These are phyloP conservation scores for Phylloporus rhodoxanthus DNA, from an alignment of 768 basidiomycete species.

Conservation along the genomic window DNA sequence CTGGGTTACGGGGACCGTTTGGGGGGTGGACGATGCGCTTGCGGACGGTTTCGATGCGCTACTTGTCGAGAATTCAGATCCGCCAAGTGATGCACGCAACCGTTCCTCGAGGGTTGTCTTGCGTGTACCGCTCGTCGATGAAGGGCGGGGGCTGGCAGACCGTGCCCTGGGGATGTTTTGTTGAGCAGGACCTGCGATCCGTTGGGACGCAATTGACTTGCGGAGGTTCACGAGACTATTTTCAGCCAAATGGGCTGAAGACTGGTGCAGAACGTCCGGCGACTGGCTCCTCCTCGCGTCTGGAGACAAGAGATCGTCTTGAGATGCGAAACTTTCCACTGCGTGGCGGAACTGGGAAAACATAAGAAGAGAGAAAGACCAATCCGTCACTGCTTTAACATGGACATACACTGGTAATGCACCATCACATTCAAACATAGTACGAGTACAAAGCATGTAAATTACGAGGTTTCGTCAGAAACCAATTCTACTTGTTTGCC, in stretches of 20 bases:
- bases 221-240: constrained; percentile 54
- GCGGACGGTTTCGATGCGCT: constrained; percentile 39
- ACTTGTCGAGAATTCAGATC: constrained; percentile 47
- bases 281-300: constrained; percentile 38
- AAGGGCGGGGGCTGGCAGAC: constrained; percentile 22
- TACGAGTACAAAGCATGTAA: constrained; percentile 1
- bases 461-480: constrained; percentile 16
- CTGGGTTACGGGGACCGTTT: constrained; percentile 19
- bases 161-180: constrained; percentile 18
- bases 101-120: constrained; percentile 73
- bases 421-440: constrained; percentile 1
- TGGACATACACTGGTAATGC: background rate
- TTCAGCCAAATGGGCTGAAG: constrained; percentile 55
- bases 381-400: background rate
- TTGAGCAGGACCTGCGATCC: constrained; percentile 37
- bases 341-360: constrained; percentile 70
- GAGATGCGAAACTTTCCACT: constrained; percentile 61
- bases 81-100: constrained; percentile 57
- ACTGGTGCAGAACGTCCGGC: constrained; percentile 28
- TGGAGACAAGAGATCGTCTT: constrained; percentile 25
- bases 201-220: constrained; percentile 55
- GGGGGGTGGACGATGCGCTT: constrained; percentile 36
- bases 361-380: constrained; percentile 38
- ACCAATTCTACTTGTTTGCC: constrained; percentile 48
- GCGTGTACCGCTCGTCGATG: constrained; percentile 23